A percentile compares a stretch with the other conserved stretches of the same genome.
Evolutionary conservation across 73 alveolate genomes (phyloP).

Genomic region (Blepharisma japonicum): DNA sequence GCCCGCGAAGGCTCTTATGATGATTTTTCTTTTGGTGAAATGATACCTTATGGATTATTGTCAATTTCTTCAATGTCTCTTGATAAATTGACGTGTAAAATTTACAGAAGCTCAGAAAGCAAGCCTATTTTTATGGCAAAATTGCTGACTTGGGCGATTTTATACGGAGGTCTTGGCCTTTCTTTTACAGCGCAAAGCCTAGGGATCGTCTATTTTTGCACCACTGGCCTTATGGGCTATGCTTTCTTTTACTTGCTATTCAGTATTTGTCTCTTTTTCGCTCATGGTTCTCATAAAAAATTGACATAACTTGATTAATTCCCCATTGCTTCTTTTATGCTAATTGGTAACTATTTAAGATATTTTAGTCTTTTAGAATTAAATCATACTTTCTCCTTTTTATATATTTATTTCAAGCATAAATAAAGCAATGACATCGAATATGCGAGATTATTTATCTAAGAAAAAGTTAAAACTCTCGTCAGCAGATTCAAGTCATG

Average conservation of each 20-base stretch:
- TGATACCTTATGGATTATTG: neutral
- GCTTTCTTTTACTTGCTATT: neutral
- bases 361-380: too few species aligned
- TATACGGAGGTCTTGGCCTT: conserved; percentile 10
- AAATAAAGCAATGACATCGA: too few species aligned
- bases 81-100: neutral
- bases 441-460: too few species aligned
- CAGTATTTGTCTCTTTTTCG: neutral
- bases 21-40: neutral
- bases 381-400: too few species aligned
- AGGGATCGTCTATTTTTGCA: neutral
- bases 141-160: neutral
- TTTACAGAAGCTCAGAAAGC: neutral
- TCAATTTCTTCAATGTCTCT: neutral
- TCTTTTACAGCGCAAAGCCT: conserved; percentile 10
- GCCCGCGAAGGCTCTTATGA: neutral
- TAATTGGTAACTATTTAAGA: too few species aligned
- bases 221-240: neutral
- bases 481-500: too few species aligned
- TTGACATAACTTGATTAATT: neutral
- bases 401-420: too few species aligned
- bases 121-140: conserved; percentile 5
- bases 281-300: neutral
- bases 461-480: too few species aligned
- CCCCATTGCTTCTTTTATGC: too few species aligned